Conservation (phyloP, 345 rosid genomes). For the Dipteronia dyeriana region DNA sequence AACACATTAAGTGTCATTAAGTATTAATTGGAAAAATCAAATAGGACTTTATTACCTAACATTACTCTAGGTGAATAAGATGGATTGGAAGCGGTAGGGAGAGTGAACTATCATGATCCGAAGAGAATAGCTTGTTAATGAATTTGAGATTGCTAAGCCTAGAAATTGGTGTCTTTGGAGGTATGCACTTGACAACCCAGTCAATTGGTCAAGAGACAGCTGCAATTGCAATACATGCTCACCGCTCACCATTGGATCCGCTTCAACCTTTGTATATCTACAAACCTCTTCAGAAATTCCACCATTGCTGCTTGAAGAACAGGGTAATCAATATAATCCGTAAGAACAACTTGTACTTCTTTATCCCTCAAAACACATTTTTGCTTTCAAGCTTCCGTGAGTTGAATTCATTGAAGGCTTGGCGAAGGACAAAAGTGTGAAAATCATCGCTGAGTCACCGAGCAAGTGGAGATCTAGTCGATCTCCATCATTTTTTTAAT, state of each 20-base stretch:
- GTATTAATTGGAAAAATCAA: too few species aligned
- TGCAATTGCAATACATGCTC: slow-evolving; percentile 30
- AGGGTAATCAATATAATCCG: slow-evolving; percentile 30
- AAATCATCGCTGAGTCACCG: too few species aligned
- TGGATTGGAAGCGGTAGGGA: too few species aligned
- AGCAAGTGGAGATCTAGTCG: too few species aligned
- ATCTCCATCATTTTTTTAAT: too few species aligned
- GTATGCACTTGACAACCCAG: slow-evolving; percentile 29
- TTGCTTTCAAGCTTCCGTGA: slow-evolving; percentile 42
- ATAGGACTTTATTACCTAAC: too few species aligned
- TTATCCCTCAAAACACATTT: slow-evolving; percentile 43
- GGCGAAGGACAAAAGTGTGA: slow-evolving; percentile 44
- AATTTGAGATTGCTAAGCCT: not conserved
- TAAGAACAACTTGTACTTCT: slow-evolving; percentile 34
- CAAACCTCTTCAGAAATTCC: slow-evolving; percentile 34
- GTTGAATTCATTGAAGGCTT: slow-evolving; percentile 48
- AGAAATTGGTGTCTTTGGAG: slow-evolving; percentile 8
- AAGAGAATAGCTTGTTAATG: too few species aligned
- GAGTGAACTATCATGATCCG: too few species aligned
- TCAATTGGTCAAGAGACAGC: slow-evolving; percentile 36
- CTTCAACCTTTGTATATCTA: slow-evolving; percentile 32
- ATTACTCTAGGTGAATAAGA: too few species aligned
- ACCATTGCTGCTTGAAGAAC: slow-evolving; percentile 33
- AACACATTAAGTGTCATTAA: too few species aligned
- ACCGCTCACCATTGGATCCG: slow-evolving; percentile 34